Percentiles rank a stretch among this genome's conserved stretches.
Conservation (phyloP, 768 basidiomycete species). For the Serendipita sp. region DNA sequence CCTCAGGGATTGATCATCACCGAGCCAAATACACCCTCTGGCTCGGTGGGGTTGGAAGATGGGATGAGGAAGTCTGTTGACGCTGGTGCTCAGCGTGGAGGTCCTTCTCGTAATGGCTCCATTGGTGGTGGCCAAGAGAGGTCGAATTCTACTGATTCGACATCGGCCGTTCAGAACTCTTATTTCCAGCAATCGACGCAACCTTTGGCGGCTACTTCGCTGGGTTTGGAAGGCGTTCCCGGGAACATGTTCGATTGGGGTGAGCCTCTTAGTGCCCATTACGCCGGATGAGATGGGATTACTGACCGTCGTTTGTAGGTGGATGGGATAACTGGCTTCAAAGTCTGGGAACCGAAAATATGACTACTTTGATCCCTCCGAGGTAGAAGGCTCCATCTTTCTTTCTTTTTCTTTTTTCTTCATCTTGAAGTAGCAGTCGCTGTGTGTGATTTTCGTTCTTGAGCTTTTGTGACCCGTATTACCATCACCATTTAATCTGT, state of each 20-base stretch:
- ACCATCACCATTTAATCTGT: too few species aligned
- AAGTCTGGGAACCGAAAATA: not conserved
- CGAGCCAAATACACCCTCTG: not conserved
- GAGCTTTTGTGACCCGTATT: too few species aligned
- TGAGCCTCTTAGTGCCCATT: constrained; percentile 22
- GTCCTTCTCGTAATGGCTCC: not conserved
- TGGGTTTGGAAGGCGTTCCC: constrained; percentile 52
- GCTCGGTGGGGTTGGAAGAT: not conserved
- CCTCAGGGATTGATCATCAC: not conserved
- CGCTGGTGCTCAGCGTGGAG: too few species aligned
- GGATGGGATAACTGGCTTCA: not conserved
- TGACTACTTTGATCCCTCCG: too few species aligned
- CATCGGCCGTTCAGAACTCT: not conserved
- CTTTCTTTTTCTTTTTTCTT: too few species aligned
- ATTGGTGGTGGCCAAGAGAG: not conserved
- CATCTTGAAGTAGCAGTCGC: too few species aligned
- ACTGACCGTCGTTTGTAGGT: not conserved
- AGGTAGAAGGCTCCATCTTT: too few species aligned
- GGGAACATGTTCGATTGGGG: constrained; percentile 82
- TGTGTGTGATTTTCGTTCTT: too few species aligned
- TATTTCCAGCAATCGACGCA: not conserved
- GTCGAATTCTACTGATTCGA: not conserved
- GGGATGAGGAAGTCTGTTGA: not conserved
- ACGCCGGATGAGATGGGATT: too few species aligned
- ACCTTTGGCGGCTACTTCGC: not conserved